A percentile compares a stretch with the other conserved stretches of the same genome.
Evolutionary conservation across 1,139 yeast species (phyloP).

Genomic region (Saccharomyces hybrid): DNA sequence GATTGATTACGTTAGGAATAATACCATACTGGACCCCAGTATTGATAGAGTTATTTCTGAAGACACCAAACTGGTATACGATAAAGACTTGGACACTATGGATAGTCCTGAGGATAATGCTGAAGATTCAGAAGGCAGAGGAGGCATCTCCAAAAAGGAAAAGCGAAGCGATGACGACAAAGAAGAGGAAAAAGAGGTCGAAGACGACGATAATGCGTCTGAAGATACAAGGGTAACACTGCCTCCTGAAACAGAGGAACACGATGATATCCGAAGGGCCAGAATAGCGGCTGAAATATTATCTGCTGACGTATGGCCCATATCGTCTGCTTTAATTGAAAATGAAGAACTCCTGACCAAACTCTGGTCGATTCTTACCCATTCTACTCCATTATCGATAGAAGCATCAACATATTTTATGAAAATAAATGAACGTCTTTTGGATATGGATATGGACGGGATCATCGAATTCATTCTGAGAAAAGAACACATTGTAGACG

Average conservation of each 20-base stretch:
- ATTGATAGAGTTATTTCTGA: constrained; percentile 20
- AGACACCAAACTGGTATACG: constrained; percentile 18
- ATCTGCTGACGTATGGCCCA: too few relatives aligned
- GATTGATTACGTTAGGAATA: constrained; percentile 57
- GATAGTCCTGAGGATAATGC: constrained; percentile 42
- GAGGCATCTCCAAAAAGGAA: constrained; percentile 5
- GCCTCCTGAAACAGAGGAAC: constrained; percentile 42
- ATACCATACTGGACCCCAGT: constrained; percentile 22
- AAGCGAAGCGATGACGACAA: constrained; percentile 7
- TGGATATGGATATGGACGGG: constrained; percentile 87
- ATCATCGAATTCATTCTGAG: constrained; percentile 35
- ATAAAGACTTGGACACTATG: constrained; percentile 14
- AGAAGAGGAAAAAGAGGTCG: constrained; percentile 19
- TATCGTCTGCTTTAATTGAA: too few relatives aligned
- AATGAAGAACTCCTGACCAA: constrained; percentile 37
- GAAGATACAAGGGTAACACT: constrained; percentile 28
- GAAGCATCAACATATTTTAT: constrained; percentile 80
- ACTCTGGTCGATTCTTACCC: constrained; percentile 75
- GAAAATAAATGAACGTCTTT: constrained; percentile 86
- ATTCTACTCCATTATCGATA: constrained; percentile 57
- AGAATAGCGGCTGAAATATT: too few relatives aligned
- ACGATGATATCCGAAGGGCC: constrained; percentile 42
- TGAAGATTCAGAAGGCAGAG: constrained; percentile 32
- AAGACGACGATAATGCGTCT: constrained; percentile 28
- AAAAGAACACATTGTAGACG: constrained; percentile 46